Percentiles rank a stretch among this genome's conserved stretches.
Evolutionary conservation across 345 rosid genomes (phyloP).

Genomic region (Eucalyptus erythrocorys): DNA sequence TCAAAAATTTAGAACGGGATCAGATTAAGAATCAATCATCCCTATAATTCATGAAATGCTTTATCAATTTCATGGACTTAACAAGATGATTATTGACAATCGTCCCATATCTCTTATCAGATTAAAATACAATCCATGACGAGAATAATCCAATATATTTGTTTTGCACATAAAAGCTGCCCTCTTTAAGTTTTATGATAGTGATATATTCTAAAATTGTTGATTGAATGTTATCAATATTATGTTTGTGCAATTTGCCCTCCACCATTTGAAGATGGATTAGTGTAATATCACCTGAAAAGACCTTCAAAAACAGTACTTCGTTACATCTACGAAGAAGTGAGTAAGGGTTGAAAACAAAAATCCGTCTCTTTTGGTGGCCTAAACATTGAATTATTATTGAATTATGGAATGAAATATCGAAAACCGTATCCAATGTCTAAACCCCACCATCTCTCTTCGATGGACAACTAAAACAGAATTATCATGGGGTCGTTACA

Average conservation of each 20-base stretch:
- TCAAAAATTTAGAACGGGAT: fast-evolving
- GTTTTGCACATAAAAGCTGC: fast-evolving
- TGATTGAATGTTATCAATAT: too few relatives aligned
- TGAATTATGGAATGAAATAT: fast-evolving
- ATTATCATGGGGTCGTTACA: neutral
- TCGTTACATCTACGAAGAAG: fast-evolving
- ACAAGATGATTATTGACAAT: neutral
- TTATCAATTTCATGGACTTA: fast-evolving
- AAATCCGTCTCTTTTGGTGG: too few relatives aligned
- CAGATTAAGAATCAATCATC: fast-evolving
- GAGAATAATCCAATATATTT: neutral
- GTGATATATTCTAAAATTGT: neutral
- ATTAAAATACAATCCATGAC: fast-evolving
- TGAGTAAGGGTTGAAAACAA: fast-evolving
- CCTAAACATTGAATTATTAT: too few relatives aligned
- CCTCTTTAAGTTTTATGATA: fast-evolving
- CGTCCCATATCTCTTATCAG: fast-evolving
- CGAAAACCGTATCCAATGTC: neutral
- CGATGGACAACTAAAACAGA: fast-evolving
- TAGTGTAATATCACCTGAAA: fast-evolving
- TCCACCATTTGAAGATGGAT: neutral
- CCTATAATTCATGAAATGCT: fast-evolving
- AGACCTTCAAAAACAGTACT: neutral
- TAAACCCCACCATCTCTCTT: fast-evolving
- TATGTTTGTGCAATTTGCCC: too few relatives aligned